Percentiles rank a stretch among this genome's conserved stretches.
These are phyloP conservation scores for Entonaema liquescens DNA, from an alignment of 495 filamentous ascomycete species.

Conservation along the genomic window DNA sequence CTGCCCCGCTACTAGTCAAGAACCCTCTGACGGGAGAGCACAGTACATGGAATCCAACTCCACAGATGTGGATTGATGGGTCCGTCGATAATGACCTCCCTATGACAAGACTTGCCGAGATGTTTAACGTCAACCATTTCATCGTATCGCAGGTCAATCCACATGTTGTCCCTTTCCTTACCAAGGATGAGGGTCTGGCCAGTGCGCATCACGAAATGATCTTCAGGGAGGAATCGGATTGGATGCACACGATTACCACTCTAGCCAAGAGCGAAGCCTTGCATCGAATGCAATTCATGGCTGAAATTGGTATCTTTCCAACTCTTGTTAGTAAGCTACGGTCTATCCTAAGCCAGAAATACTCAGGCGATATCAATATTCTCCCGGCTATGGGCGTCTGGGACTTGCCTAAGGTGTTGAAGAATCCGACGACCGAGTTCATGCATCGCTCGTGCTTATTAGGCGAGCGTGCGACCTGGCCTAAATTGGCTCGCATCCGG, in stretches of 20 bases:
- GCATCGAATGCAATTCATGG: conserved; percentile 80
- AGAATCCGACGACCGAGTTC: conserved; percentile 90
- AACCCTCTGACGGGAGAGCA: conserved; percentile 81
- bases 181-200: conserved; percentile 69
- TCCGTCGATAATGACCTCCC: conserved; percentile 94
- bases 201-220: conserved; percentile 53
- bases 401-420: conserved; percentile 79
- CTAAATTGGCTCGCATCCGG: conserved; percentile 79
- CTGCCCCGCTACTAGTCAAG: conserved; percentile 81
- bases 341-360: conserved; percentile 86
- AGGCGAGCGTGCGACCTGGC: conserved; percentile 91
- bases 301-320: conserved; percentile 85
- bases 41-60: conserved; percentile 82
- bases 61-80: conserved; percentile 89
- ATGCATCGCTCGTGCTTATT: conserved; percentile 78
- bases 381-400: conserved; percentile 78
- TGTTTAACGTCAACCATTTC: conserved; percentile 99
- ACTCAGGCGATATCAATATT: conserved; percentile 96
- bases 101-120: conserved; percentile 88
- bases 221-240: conserved; percentile 53
- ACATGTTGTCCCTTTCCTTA: conserved; percentile 88
- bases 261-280: conserved; percentile 83
- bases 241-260: conserved; percentile 74
- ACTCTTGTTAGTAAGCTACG: conserved; percentile 80
- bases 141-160: conserved; percentile 98